These are phyloP conservation scores for Phytophthora sojae DNA, from an alignment of 352 stramenopile species.

Conservation along the genomic window DNA sequence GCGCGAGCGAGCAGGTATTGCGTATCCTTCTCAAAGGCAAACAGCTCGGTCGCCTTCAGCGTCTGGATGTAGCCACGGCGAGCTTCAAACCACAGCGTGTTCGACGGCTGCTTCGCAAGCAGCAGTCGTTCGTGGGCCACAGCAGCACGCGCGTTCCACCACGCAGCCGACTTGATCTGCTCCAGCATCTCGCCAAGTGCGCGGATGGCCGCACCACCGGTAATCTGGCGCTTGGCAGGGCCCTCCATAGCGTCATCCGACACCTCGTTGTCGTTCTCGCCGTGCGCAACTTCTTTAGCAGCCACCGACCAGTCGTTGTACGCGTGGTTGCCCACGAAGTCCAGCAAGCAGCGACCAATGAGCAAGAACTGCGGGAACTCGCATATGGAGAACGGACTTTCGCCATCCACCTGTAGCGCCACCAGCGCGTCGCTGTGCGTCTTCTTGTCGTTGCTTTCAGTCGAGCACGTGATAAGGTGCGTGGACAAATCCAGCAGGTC, in stretches of 20 bases:
- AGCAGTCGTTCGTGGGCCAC: conserved; percentile 79
- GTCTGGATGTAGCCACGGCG: conserved; percentile 65
- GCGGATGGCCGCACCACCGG: conserved; percentile 33
- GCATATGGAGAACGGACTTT: conserved; percentile 83
- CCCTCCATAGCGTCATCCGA: conserved; percentile 47
- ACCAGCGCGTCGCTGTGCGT: conserved; percentile 68
- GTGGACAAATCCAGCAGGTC: conserved; percentile 55
- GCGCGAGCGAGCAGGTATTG: conserved; percentile 75
- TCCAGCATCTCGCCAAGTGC: conserved; percentile 41
- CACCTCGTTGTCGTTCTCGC: conserved; percentile 51
- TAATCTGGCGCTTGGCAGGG: conserved; percentile 36
- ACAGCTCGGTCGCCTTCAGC: conserved; percentile 46
- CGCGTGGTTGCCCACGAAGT: conserved; percentile 66
- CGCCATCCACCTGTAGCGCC: conserved; percentile 78
- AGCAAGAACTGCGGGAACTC: conserved; percentile 78
- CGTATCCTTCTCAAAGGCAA: conserved; percentile 44
- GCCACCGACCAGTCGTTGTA: conserved; percentile 74
- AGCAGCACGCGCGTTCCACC: conserved; percentile 80
- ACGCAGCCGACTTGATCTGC: conserved; percentile 56
- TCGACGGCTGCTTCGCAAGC: conserved; percentile 66
- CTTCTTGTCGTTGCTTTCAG: conserved; percentile 47
- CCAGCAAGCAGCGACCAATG: conserved; percentile 67
- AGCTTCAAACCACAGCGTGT: conserved; percentile 83
- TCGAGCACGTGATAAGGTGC: conserved; percentile 40
- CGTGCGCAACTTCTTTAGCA: conserved; percentile 41